Percentiles rank a stretch among this genome's conserved stretches.
phyloP scores from a whole-genome alignment of 2,329 filamentous ascomycete genomes.

The Zalaria sp. region DNA sequence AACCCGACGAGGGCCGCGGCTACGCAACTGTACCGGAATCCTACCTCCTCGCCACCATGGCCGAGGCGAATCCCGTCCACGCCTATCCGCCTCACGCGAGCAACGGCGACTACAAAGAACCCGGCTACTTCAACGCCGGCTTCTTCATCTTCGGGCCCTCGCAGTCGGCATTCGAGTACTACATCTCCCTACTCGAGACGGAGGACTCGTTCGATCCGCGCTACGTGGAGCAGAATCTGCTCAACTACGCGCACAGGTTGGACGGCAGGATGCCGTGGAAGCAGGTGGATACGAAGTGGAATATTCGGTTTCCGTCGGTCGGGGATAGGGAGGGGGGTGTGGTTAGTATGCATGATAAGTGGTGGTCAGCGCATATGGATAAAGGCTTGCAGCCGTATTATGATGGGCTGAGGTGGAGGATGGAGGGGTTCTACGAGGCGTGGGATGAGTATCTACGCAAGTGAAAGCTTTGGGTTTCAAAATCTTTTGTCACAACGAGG shows the following conservation, averaged over 20 bases:
- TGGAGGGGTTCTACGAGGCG: constrained; percentile 21
- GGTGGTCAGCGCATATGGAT: constrained; percentile 19
- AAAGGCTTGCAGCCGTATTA: constrained; percentile 16
- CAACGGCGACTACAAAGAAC: constrained; percentile 15
- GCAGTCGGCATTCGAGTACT: constrained; percentile 17
- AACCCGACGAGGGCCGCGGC: background rate
- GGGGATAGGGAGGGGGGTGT: constrained; percentile 21
- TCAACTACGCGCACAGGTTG: constrained; percentile 20
- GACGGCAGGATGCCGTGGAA: constrained; percentile 25
- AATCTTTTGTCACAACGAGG: too few species aligned
- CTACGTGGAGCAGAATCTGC: constrained; percentile 22
- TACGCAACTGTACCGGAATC: constrained; percentile 11
- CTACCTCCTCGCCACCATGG: constrained; percentile 20
- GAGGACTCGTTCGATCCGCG: constrained; percentile 17
- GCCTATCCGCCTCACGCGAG: constrained; percentile 18
- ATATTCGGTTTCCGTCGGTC: constrained; percentile 19
- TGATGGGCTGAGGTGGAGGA: constrained; percentile 17
- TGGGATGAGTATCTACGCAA: too few species aligned
- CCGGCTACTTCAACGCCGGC: constrained; percentile 21
- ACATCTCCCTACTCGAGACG: constrained; percentile 15
- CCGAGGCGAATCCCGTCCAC: constrained; percentile 19
- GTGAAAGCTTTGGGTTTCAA: too few species aligned
- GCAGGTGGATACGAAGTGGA: constrained; percentile 20
- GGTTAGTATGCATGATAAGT: constrained; percentile 23
- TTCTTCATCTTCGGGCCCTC: constrained; percentile 23